phyloP scores from a whole-genome alignment of 768 basidiomycete species.

The Leccinum imitatum region DNA sequence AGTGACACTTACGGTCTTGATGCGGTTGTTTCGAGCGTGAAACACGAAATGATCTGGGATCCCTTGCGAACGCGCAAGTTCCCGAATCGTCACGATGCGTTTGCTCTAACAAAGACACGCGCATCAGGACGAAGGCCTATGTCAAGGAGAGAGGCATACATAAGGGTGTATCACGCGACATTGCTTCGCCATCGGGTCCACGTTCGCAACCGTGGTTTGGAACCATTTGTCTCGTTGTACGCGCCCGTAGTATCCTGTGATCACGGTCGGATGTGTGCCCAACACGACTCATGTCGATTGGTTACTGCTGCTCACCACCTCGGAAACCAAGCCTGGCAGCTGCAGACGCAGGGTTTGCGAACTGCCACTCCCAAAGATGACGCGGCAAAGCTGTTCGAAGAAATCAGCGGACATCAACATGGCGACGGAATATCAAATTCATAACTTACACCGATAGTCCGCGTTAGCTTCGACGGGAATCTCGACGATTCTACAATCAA shows the following conservation, averaged over 20 bases:
- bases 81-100: conserved; percentile 71
- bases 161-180: conserved; percentile 65
- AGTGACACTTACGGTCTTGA: conserved; percentile 56
- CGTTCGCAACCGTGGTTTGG: conserved; percentile 74
- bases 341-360: conserved; percentile 58
- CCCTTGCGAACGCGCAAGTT: conserved; percentile 78
- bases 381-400: conserved; percentile 31
- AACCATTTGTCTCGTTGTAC: conserved; percentile 57
- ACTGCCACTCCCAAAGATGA: conserved; percentile 58
- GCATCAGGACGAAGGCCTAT: not conserved
- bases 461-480: conserved; percentile 57
- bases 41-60: conserved; percentile 78
- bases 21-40: conserved; percentile 46
- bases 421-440: not conserved
- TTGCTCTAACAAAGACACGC: conserved; percentile 46
- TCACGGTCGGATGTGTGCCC: not conserved
- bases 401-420: conserved; percentile 2
- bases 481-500: conserved; percentile 47
- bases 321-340: conserved; percentile 51
- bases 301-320: conserved; percentile 37
- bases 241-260: conserved; percentile 57
- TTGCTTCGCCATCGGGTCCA: conserved; percentile 79
- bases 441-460: conserved; percentile 59
- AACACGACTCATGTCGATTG: not conserved
- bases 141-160: conserved; percentile 36